Base-by-base conservation (phyloP, 192 early-diverging fungal genomes). In the Coemansia sp. region DNA sequence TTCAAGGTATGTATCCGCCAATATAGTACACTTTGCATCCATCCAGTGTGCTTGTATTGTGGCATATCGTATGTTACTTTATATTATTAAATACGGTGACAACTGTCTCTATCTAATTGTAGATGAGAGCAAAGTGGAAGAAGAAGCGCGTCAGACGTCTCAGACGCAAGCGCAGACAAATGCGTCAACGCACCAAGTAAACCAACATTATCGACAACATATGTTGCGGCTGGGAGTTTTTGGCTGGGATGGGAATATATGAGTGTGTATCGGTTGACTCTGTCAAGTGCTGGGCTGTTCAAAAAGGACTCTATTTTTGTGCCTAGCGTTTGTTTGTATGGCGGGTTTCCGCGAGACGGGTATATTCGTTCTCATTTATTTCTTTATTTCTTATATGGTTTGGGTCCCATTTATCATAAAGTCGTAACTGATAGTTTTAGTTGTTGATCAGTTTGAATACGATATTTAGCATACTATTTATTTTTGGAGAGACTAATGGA, bases 161-260 rank as follows among this genome's bases (percentile, higher is more conserved):
- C 36, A 87, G 86, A 84, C 86, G 87, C 60, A 89, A 89, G 81
- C 80, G 87, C 67, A 87, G 87, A 83, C 86, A 88, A 86, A 88
- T 88, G 87, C 68, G 86, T 40, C 84, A 84, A 44, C 83, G 86
- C 62, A 84, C 82, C 64, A 86, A 86, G 69, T 75, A 83, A 76
- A 51, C 71, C 44, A 46, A 20, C n/a, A 25, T 44, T 23, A 15
- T 52, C 28, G 18, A 21, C 14, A 20, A 48, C 15, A n/a, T 9
- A 48, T 18, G 2, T 5, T 5, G 47, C 17, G 5, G 31, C 7
- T 34, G 31, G 8, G 31, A 26, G 0, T 34, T 8, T 6, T 34
- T 34, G 31, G 31, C 8, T 34, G 31, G 31, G 31, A 34, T 34
- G 31, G 31, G 31, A 26, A 34, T 34, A 34, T 34, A 8, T 34